These are phyloP conservation scores for Nannizzia gypsea DNA, from an alignment of 2,329 filamentous ascomycete genomes.

Conservation along the genomic window DNA sequence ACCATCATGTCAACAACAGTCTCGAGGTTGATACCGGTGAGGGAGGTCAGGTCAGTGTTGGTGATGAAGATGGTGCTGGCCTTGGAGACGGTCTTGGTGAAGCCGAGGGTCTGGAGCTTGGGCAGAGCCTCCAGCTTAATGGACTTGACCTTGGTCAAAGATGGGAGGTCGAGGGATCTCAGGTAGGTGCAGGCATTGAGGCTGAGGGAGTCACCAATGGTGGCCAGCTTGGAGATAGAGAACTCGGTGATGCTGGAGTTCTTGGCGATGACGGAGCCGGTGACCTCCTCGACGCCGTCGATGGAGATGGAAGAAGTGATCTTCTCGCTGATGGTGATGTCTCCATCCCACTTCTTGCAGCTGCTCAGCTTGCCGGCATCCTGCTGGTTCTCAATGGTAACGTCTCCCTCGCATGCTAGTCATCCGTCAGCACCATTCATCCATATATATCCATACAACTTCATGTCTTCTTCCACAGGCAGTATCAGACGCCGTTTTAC, in stretches of 20 bases:
- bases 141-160: slow-evolving; percentile 51
- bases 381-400: slow-evolving; percentile 47
- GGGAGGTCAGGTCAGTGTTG: slow-evolving; percentile 70
- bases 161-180: slow-evolving; percentile 52
- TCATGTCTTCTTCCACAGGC: too few relatives aligned
- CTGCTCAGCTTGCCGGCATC: slow-evolving; percentile 50
- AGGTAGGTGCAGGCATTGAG: slow-evolving; percentile 59
- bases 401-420: slow-evolving; percentile 15
- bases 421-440: neutral
- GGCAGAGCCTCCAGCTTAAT: slow-evolving; percentile 65
- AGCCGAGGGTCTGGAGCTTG: slow-evolving; percentile 46
- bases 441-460: too few relatives aligned
- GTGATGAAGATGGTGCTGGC: slow-evolving; percentile 60
- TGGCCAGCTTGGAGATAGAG: slow-evolving; percentile 47
- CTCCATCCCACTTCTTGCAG: slow-evolving; percentile 60
- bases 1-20: slow-evolving; percentile 64
- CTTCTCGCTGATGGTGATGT: slow-evolving; percentile 50
- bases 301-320: slow-evolving; percentile 50
- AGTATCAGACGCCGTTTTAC: slow-evolving; percentile 14
- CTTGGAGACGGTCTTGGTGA: slow-evolving; percentile 53
- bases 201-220: slow-evolving; percentile 58
- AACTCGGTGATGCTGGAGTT: slow-evolving; percentile 53
- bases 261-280: slow-evolving; percentile 41
- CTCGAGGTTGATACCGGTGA: slow-evolving; percentile 70
- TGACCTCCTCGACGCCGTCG: slow-evolving; percentile 49